Conservation (phyloP, 345 rosid species). For the Acer campestre region DNA sequence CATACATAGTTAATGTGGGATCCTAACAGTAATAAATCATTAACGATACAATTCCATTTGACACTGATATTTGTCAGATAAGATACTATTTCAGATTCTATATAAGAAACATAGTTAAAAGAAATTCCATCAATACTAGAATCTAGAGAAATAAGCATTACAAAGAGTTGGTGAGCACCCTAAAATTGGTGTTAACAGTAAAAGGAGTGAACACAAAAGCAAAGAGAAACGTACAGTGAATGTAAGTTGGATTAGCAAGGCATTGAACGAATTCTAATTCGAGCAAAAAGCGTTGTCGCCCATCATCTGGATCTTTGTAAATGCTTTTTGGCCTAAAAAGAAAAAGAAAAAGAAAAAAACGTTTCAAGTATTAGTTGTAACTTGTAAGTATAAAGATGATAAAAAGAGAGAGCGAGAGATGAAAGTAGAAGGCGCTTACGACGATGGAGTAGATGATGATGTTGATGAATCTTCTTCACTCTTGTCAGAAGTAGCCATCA, state of each 20-base stretch:
- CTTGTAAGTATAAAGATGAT: too few species aligned
- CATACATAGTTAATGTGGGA: too few species aligned
- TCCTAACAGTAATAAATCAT: neutral
- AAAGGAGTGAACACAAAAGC: neutral
- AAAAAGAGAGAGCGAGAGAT: neutral
- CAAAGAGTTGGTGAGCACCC: neutral
- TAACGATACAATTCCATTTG: neutral
- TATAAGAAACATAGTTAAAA: neutral
- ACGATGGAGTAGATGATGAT: conserved; percentile 9
- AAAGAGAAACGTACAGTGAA: conserved; percentile 62
- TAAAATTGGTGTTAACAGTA: neutral
- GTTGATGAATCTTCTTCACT: conserved; percentile 21
- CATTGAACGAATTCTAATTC: conserved; percentile 95
- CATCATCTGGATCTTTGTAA: conserved; percentile 92
- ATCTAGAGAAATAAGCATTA: neutral
- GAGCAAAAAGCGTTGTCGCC: conserved; percentile 80
- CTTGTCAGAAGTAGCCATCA: conserved; percentile 26
- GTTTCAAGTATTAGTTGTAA: neutral
- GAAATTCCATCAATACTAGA: neutral
- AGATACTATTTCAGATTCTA: neutral
- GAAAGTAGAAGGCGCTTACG: conserved; percentile 21
- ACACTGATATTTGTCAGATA: neutral
- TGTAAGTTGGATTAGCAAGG: conserved; percentile 96
- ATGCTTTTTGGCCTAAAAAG: conserved; percentile 50
- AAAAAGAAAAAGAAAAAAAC: neutral